phyloP scores from a whole-genome alignment of 2,329 filamentous ascomycete species.

The Cordyceps farinosa region DNA sequence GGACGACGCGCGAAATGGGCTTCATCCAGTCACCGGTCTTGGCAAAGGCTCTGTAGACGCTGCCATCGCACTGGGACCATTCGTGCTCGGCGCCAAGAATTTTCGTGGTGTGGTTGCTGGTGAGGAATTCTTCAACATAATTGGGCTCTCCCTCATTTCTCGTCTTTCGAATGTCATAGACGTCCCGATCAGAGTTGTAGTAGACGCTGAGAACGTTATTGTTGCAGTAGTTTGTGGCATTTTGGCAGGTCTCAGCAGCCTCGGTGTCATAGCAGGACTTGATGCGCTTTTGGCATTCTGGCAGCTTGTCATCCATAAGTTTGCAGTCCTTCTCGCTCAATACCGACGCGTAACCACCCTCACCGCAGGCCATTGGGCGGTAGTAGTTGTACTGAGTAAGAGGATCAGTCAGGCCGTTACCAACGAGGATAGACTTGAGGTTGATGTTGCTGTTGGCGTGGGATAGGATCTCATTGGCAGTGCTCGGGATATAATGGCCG shows the following conservation, averaged over 20 bases:
- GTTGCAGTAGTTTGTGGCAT: slow-evolving; percentile 97
- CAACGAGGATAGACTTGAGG: slow-evolving; percentile 90
- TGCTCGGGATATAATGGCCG: slow-evolving; percentile 92
- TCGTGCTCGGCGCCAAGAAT: slow-evolving; percentile 86
- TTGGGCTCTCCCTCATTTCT: slow-evolving; percentile 85
- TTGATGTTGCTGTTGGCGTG: slow-evolving; percentile 98
- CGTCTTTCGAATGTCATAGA: slow-evolving; percentile 87
- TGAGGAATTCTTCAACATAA: slow-evolving; percentile 84
- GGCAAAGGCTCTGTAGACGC: slow-evolving; percentile 98
- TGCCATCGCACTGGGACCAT: slow-evolving; percentile 98
- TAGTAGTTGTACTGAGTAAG: slow-evolving; percentile 94
- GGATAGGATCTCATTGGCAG: slow-evolving; percentile 83
- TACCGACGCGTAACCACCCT: slow-evolving; percentile 88
- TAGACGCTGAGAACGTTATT: slow-evolving; percentile 92
- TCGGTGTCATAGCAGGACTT: slow-evolving; percentile 87
- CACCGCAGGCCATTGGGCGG: slow-evolving; percentile 95
- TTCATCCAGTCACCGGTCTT: slow-evolving; percentile 99
- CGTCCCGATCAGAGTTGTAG: slow-evolving; percentile 87
- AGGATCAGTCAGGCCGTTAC: slow-evolving; percentile 93
- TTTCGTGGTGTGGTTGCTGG: slow-evolving; percentile 75
- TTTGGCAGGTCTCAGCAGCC: slow-evolving; percentile 88
- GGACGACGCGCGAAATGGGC: slow-evolving; percentile 89
- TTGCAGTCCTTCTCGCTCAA: slow-evolving; percentile 72
- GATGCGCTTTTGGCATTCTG: slow-evolving; percentile 85
- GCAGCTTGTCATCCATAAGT: slow-evolving; percentile 88